Conservation (phyloP, 352 stramenopile genomes). For the Globisporangium irregulare region DNA sequence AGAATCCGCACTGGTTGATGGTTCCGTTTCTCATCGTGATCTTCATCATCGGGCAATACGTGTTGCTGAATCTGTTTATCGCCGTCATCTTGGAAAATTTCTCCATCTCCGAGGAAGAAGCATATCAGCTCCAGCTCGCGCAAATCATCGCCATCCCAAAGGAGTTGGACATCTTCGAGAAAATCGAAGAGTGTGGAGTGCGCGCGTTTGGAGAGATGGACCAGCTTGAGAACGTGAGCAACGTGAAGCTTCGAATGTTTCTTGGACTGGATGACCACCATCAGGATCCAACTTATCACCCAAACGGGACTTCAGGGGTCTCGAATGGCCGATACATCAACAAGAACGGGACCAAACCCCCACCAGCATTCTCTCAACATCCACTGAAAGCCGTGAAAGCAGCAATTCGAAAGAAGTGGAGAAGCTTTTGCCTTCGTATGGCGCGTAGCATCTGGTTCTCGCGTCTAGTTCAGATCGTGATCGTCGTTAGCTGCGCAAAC, state of each 20-base stretch:
- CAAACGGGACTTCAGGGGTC: not conserved
- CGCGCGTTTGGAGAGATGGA: slow-evolving; percentile 76
- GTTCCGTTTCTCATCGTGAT: slow-evolving; percentile 73
- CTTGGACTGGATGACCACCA: slow-evolving; percentile 55
- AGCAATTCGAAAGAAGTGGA: slow-evolving; percentile 7
- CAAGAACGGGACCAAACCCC: not conserved
- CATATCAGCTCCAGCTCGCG: slow-evolving; percentile 77
- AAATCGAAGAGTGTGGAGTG: slow-evolving; percentile 77
- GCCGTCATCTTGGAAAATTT: slow-evolving; percentile 85
- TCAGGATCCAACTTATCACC: not conserved
- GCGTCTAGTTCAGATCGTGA: slow-evolving; percentile 63
- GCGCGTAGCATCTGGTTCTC: slow-evolving; percentile 42
- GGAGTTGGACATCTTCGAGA: slow-evolving; percentile 78
- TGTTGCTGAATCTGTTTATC: slow-evolving; percentile 82
- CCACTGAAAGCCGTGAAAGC: not conserved
- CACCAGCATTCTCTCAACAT: not conserved
- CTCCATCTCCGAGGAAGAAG: slow-evolving; percentile 74
- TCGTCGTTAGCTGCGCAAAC: slow-evolving; percentile 65
- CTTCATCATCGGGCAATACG: slow-evolving; percentile 77
- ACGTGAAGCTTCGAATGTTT: slow-evolving; percentile 77
- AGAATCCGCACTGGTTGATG: slow-evolving; percentile 62
- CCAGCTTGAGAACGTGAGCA: slow-evolving; percentile 77
- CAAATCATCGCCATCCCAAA: slow-evolving; percentile 85
- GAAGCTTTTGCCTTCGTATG: slow-evolving; percentile 26
- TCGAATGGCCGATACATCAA: slow-evolving; percentile 10